Percentiles rank a stretch among this genome's conserved stretches.
Evolutionary conservation across 1,139 yeast genomes (phyloP).

Genomic region (Kluyveromyces sp.): DNA sequence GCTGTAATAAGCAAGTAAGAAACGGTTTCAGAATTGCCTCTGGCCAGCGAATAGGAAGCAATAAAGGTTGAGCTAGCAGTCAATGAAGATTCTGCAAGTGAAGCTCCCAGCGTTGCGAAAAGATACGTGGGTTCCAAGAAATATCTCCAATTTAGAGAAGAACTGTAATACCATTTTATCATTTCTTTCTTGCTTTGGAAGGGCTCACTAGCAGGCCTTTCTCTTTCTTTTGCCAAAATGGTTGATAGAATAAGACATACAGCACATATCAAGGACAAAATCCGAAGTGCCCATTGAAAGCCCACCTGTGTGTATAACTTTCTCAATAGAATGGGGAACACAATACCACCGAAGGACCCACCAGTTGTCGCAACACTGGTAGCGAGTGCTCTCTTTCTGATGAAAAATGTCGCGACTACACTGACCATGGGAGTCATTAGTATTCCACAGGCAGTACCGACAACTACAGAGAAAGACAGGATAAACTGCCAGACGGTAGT

Average conservation of each 20-base stretch:
- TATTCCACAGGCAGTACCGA: constrained; percentile 52
- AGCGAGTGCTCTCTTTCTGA: constrained; percentile 45
- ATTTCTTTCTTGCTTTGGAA: constrained; percentile 20
- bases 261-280: constrained; percentile 44
- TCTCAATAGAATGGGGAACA: constrained; percentile 54
- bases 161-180: constrained; percentile 24
- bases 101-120: constrained; percentile 37
- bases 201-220: constrained; percentile 21
- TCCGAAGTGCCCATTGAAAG: constrained; percentile 55
- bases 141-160: constrained; percentile 32
- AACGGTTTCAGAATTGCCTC: constrained; percentile 46
- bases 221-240: constrained; percentile 44
- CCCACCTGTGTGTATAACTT: constrained; percentile 48
- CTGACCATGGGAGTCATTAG: constrained; percentile 53
- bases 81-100: constrained; percentile 50
- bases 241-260: constrained; percentile 38
- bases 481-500: constrained; percentile 48
- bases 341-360: constrained; percentile 57
- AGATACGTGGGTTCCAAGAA: constrained; percentile 38
- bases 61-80: constrained; percentile 46
- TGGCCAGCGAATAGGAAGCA: constrained; percentile 48
- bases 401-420: constrained; percentile 54
- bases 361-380: constrained; percentile 56
- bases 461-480: constrained; percentile 43
- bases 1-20: constrained; percentile 49